Conservation (phyloP, 108 stramenopile genomes). For the Cyclotella cryptica region DNA sequence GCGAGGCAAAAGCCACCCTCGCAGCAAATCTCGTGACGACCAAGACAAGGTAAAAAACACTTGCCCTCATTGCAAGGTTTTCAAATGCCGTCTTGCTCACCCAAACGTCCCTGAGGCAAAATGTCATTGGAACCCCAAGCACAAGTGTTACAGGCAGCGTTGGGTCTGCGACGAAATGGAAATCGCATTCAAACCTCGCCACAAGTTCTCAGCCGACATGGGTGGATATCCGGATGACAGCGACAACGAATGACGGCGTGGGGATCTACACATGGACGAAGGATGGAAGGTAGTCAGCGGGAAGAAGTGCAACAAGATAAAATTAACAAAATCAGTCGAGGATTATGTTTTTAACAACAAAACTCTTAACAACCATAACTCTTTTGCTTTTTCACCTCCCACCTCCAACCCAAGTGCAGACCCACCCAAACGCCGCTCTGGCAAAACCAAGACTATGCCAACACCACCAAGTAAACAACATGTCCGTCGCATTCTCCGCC, state of each 20-base stretch:
- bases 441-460: neutral
- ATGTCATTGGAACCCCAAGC: neutral
- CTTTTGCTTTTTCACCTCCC: no score
- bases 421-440: neutral
- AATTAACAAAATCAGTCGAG: no score
- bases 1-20: neutral
- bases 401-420: no score
- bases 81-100: neutral
- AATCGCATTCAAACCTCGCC: neutral
- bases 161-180: neutral
- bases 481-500: neutral
- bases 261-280: neutral
- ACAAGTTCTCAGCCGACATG: neutral
- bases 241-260: conserved; percentile 1
- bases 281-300: neutral
- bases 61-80: neutral
- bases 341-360: no score
- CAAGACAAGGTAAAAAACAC: neutral
- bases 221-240: neutral
- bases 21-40: neutral
- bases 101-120: neutral
- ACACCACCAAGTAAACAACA: neutral
- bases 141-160: neutral
- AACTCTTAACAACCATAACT: no score
- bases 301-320: neutral